Conservation (phyloP, 306 rosid genomes). For the Canavalia gladiata region DNA sequence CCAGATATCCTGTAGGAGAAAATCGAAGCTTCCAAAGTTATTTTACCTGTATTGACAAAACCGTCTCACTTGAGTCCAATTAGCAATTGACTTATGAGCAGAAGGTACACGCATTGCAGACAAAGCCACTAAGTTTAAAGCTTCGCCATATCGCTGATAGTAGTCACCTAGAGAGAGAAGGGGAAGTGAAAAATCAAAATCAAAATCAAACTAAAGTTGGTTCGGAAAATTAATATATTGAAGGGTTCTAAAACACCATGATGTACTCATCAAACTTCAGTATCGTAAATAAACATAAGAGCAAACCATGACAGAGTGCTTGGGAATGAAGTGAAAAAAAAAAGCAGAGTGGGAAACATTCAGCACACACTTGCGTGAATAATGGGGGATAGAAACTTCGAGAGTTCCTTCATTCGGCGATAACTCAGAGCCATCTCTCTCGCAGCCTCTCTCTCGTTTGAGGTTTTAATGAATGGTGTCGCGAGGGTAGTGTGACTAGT, state of each 20-base stretch:
- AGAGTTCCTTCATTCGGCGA: constrained; percentile 53
- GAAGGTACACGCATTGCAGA: constrained; percentile 32
- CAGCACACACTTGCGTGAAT: constrained; percentile 41
- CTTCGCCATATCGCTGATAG: constrained; percentile 48
- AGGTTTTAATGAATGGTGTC: too few species aligned
- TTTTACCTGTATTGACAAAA: constrained; percentile 57
- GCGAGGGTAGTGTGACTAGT: too few species aligned
- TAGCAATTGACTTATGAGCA: constrained; percentile 42
- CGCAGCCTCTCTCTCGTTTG: neutral
- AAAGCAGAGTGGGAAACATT: neutral
- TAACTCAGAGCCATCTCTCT: constrained; percentile 53
- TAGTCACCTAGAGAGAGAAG: constrained; percentile 47
- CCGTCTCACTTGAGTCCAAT: constrained; percentile 43
- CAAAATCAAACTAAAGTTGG: neutral
- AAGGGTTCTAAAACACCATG: neutral
- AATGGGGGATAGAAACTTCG: constrained; percentile 37
- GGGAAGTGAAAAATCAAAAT: too few species aligned
- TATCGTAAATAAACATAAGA: neutral
- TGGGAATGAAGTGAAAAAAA: neutral
- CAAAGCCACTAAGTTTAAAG: constrained; percentile 27
- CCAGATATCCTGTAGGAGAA: neutral
- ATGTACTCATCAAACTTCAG: constrained; percentile 6
- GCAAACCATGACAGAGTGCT: neutral
- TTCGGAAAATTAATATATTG: constrained; percentile 9
- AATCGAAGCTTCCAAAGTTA: constrained; percentile 34